Conservation (phyloP, 805 yeast species). For the Komagataella kurtzmanii region DNA sequence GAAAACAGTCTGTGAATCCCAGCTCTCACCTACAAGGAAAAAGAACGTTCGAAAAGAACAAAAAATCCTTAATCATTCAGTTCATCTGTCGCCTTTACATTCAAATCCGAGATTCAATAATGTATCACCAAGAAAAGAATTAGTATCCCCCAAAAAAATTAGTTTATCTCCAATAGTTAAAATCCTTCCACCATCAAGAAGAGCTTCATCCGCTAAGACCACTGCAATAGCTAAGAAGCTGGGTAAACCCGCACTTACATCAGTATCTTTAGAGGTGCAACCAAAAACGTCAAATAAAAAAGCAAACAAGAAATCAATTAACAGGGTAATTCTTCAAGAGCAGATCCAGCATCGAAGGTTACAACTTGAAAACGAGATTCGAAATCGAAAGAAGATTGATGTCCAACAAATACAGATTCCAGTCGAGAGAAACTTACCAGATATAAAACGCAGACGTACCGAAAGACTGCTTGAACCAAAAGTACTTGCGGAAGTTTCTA, state of each 20-base stretch:
- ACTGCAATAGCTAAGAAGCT: not conserved
- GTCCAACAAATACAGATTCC: not conserved
- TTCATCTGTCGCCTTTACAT: not conserved
- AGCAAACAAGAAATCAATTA: not conserved
- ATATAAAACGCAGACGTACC: not conserved
- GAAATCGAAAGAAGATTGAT: not conserved
- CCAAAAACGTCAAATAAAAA: too few species aligned
- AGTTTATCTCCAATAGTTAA: not conserved
- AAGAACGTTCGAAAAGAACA: conserved; percentile 1
- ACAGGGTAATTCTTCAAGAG: not conserved
- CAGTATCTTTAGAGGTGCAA: not conserved
- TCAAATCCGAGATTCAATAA: not conserved
- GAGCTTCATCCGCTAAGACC: not conserved
- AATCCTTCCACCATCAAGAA: not conserved
- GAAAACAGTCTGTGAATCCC: not conserved
- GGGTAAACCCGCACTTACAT: not conserved
- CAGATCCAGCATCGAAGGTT: not conserved
- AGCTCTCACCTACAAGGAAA: not conserved
- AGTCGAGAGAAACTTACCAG: not conserved
- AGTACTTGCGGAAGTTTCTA: not conserved
- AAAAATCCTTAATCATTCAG: not conserved
- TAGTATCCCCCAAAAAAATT: not conserved
- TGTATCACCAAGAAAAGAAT: not conserved
- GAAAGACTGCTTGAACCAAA: not conserved
- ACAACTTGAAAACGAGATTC: not conserved